Evolutionary conservation across 139 green algal species (phyloP), one percentile per base, ranked within the genome.

Genomic region (Auxenochlorella protothecoides): DNA sequence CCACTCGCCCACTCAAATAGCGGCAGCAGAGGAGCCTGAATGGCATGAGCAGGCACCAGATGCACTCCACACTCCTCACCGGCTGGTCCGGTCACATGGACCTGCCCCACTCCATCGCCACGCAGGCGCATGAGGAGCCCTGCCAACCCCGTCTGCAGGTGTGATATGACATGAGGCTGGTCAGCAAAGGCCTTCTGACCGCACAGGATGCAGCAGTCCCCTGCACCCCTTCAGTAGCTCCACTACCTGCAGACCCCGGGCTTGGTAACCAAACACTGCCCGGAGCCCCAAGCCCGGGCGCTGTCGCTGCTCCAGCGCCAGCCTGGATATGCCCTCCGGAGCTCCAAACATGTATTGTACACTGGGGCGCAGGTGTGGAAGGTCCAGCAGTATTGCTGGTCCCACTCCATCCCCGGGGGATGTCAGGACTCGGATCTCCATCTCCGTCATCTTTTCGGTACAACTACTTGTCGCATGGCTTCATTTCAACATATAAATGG

Each of bases 311-410:
- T 93, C 88, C 60, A 93, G 74, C 16, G 77, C 87, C 9, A 93
- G 79, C 0, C 88, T 74, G 1, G 85, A 75, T 51, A 89, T 81
- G 27, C 86, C 86, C 59, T 91, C 88, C 7, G 88, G 86, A 6
- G 78, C 84, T 7, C 87, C 85, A 68, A 91, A 85, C 13, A 93
- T 71, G 75, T 91, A 91, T 78, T 93, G 81, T 0, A n/a, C n/a
- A 15, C 6, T 55, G 57, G 52, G 62, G 9, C 10, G 63, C 53
- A 9, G 69, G 5, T 54, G 52, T 44, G 27, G 27, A 4, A 88
- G 11, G 6, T 71, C 75, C 11, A 90, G 74, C 54, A 90, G 74
- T 51, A 87, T 3, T 2, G 76, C 75, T 7, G 85, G 85, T 2
- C 55, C 72, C 2, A 90, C 72, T 54, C 85, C 83, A 65, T 91